Evolutionary conservation across 306 rosid species (phyloP).

Genomic region (Corylus avellana): DNA sequence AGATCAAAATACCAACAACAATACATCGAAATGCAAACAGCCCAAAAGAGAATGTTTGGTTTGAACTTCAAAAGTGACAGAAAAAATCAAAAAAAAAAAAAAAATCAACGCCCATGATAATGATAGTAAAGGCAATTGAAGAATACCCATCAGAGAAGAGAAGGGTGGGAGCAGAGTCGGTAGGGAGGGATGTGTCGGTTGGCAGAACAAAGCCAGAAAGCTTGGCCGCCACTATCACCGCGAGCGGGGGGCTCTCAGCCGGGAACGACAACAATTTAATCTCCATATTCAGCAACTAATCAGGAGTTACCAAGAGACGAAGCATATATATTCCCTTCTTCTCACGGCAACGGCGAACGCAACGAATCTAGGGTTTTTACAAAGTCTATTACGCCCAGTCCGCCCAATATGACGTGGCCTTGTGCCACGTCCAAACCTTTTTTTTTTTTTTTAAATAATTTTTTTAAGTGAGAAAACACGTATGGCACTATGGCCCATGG

Average conservation of each 20-base stretch:
- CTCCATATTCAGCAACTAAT: constrained; percentile 38
- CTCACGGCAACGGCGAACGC: no score
- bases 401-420: no score
- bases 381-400: no score
- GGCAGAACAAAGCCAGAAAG: constrained; percentile 52
- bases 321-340: not conserved
- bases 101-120: not conserved
- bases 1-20: not conserved
- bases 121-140: not conserved
- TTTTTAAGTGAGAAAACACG: no score
- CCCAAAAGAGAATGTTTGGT: not conserved
- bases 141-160: constrained; percentile 66
- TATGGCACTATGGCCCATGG: no score
- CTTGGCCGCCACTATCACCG: constrained; percentile 71
- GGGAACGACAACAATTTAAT: constrained; percentile 53
- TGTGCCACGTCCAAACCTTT: no score
- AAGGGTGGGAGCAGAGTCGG: constrained; percentile 56
- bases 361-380: no score
- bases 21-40: not conserved
- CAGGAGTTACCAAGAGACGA: not conserved
- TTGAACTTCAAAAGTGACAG: not conserved
- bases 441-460: no score
- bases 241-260: constrained; percentile 62
- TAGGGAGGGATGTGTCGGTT: constrained; percentile 49
- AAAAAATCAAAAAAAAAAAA: not conserved